These are phyloP conservation scores for Boletus rufocinnamomeus DNA, from an alignment of 768 basidiomycete genomes.

Conservation along the genomic window DNA sequence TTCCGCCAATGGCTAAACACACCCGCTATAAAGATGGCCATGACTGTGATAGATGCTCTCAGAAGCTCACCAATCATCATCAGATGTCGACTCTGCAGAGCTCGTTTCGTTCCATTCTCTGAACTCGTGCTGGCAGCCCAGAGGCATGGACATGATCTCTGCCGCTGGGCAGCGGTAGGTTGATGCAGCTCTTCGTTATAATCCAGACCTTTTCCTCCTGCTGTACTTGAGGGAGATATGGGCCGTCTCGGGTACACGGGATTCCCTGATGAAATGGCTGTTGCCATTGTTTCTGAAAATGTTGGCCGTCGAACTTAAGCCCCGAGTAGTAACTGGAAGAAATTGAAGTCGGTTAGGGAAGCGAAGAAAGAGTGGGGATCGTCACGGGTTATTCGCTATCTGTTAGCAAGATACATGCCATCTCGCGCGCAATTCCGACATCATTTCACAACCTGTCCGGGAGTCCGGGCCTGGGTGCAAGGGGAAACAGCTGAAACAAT, in stretches of 20 bases:
- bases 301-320: neutral
- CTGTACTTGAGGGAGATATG: constrained; percentile 4
- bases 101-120: constrained; percentile 38
- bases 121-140: constrained; percentile 1
- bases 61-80: constrained; percentile 42
- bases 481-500: neutral
- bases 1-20: constrained; percentile 51
- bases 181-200: constrained; percentile 5
- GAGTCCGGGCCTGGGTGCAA: neutral
- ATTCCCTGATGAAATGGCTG: neutral
- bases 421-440: neutral
- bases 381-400: constrained; percentile 1
- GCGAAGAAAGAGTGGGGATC: constrained; percentile 5
- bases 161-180: neutral
- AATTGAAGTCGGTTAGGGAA: neutral
- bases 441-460: neutral
- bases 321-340: neutral
- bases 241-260: neutral
- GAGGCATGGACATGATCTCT: neutral
- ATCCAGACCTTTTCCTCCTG: neutral
- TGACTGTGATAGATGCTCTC: neutral
- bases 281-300: neutral
- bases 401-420: neutral
- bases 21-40: neutral
- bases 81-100: constrained; percentile 43